Percentiles rank a stretch among this genome's conserved stretches.
phyloP scores from a whole-genome alignment of 2,329 filamentous ascomycete genomes.

The Apiospora arundinis region DNA sequence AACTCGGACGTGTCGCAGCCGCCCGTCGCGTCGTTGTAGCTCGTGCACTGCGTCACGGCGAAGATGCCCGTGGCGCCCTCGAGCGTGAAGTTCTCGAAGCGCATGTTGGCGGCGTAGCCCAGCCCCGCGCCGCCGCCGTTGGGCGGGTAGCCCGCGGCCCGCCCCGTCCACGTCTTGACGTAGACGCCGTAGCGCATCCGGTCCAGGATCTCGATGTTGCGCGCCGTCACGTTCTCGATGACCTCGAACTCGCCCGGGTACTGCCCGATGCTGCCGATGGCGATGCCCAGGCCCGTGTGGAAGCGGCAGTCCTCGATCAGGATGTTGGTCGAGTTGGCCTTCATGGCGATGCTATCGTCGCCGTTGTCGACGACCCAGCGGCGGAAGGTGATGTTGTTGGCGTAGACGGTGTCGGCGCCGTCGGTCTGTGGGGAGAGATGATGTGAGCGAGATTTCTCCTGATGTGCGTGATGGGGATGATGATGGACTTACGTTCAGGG shows the following conservation, averaged over 20 bases:
- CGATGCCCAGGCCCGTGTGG: conserved; percentile 57
- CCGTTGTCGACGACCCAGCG: conserved; percentile 58
- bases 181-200: conserved; percentile 57
- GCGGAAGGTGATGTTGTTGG: conserved; percentile 56
- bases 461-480: no score
- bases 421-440: conserved; percentile 14
- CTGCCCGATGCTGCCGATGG: conserved; percentile 64
- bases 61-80: conserved; percentile 30
- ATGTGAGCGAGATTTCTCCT: no score
- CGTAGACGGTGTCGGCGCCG: conserved; percentile 55
- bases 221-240: conserved; percentile 55
- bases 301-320: conserved; percentile 55
- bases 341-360: conserved; percentile 60
- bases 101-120: conserved; percentile 43
- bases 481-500: conserved; percentile 16
- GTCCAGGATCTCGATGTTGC: conserved; percentile 50
- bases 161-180: conserved; percentile 65
- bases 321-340: conserved; percentile 63
- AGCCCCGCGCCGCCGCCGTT: conserved; percentile 65
- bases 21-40: conserved; percentile 12
- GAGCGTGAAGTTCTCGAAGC: conserved; percentile 31
- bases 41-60: conserved; percentile 39
- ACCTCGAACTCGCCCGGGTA: conserved; percentile 54
- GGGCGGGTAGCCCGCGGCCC: conserved; percentile 56
- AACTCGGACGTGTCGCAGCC: conserved; percentile 20